Base-by-base conservation (phyloP, 441 rosid species). In the Codiaeum variegatum region DNA sequence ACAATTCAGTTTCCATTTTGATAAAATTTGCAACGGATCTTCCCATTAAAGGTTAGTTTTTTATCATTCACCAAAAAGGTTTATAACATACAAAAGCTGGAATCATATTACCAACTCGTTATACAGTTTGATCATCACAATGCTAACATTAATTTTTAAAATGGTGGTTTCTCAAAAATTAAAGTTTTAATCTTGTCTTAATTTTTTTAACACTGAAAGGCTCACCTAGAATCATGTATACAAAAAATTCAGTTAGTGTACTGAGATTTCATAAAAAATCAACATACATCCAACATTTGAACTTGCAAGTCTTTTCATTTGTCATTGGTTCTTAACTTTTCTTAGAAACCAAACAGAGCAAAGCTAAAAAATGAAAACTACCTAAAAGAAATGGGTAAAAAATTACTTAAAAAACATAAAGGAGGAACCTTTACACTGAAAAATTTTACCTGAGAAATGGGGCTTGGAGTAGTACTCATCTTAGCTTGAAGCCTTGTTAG, bases 401-500 rank as follows among this genome's bases (percentile, higher is more conserved):
- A 0, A 0, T 36, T 0, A 51, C n/a, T 19, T 21, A 62, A 34
- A 6, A 62, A 34, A 34, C 28, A 62, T 9, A 61, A 34, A 34
- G 49, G 28, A 38, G 9, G 24, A 3, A 46, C 28, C 47, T 66
- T 66, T 66, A 40, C 26, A 13, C 38, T 65, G 32, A 13, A 4
- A 65, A 24, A 15, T 6, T 24, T 40, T 28, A 46, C 69, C 56
- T 44, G 7, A 21, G 24, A 13, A 7, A 28, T 21, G 15, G 59
- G 28, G 28, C 28, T 7, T 8, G 59, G 13, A 8, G 70, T 13
- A 19, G 44, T 23, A 31, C 29, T 16, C 1, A 9, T 29, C 9
- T 46, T 65, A 54, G 70, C 31, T 47, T 66, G 70, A 9, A 40
- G 49, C 70, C 70, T 46, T 66, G 70, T 65, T 26, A 23, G 0